phyloP scores from a whole-genome alignment of 371 early-diverging fungal genomes.

The Circinella umbellata region DNA sequence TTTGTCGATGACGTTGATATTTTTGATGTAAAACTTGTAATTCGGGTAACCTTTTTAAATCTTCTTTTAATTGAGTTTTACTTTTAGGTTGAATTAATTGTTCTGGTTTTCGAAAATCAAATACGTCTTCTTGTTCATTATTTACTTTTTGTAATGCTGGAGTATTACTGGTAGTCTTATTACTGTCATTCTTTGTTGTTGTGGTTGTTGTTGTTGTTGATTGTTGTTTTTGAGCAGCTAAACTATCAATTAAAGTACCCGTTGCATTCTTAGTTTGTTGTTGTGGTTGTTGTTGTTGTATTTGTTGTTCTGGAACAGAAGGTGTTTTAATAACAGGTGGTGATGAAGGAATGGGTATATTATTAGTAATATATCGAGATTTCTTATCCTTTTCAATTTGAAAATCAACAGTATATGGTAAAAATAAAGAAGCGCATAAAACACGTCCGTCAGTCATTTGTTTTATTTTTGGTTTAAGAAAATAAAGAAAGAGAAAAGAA shows the following conservation, averaged over 20 bases:
- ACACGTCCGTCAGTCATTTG: constrained; percentile 52
- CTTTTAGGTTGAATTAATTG: constrained; percentile 41
- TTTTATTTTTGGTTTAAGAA: background rate
- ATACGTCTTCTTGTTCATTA: constrained; percentile 22
- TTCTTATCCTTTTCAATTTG: constrained; percentile 29
- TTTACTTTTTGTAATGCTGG: constrained; percentile 12
- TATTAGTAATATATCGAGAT: constrained; percentile 8
- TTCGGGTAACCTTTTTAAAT: constrained; percentile 26
- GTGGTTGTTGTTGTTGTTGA: constrained; percentile 1
- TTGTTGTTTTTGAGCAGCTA: constrained; percentile 18
- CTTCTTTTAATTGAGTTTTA: constrained; percentile 39
- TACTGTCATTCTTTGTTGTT: background rate
- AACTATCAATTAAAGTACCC: constrained; percentile 42
- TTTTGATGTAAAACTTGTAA: constrained; percentile 17
- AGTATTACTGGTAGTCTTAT: background rate
- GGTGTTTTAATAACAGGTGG: background rate
- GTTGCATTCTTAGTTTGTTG: background rate
- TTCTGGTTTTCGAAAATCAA: constrained; percentile 40
- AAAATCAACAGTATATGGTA: constrained; percentile 72
- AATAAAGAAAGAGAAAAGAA: background rate
- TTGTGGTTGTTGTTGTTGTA: background rate
- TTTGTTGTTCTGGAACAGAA: background rate
- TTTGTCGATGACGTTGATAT: constrained; percentile 24
- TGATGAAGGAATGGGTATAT: constrained; percentile 13
- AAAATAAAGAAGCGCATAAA: constrained; percentile 70